Base-by-base conservation (phyloP, 2,329 filamentous ascomycete species). In the Lecanicillium sp. region DNA sequence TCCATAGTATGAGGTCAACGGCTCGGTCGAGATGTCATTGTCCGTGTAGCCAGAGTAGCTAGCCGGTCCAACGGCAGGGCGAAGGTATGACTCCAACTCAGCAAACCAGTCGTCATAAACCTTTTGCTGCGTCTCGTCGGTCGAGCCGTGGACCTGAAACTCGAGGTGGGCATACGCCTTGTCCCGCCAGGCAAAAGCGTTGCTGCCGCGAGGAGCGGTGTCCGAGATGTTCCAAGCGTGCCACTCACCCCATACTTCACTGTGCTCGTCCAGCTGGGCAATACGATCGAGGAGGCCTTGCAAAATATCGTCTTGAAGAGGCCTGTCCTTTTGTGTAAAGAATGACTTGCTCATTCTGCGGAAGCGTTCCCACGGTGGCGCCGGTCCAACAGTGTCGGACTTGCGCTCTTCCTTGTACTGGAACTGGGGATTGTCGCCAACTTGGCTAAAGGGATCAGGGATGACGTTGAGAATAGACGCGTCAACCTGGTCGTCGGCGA, bases 41-140 rank as follows among this genome's bases (percentile, higher is more conserved):
- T 44, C 43, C 43, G 43, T 44, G 33, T 44, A 43, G 9, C 45
- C 43, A 11, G 43, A 33, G 29, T 47, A 45, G n/a, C 36, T 41
- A 7, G 44, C 44, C 14, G 42, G 31, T 18, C 44, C 42, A 29
- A 38, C 22, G 4, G 35, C 18, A 12, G 42, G 42, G 4, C 45
- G 40, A 14, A 45, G 33, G 16, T 33, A 38, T 6, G 25, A 13
- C 30, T 43, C 43, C 22, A 46, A 27, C 17, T 30, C 20, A 3
- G 29, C 25, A 2, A 33, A 28, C 45, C 45, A 45, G 14, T 32
- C 29, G 11, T 13, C 11, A 11, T 43, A 29, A 9, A 25, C 29
- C 16, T 35, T 20, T 25, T 48, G 38, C 33, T 33, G 25, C 40
- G 29, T 30, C 28, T 28, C 25, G 19, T 48, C 38, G 20, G 18